Conservation (phyloP, 2,329 filamentous ascomycete species). For the Colletotrichum sp. region DNA sequence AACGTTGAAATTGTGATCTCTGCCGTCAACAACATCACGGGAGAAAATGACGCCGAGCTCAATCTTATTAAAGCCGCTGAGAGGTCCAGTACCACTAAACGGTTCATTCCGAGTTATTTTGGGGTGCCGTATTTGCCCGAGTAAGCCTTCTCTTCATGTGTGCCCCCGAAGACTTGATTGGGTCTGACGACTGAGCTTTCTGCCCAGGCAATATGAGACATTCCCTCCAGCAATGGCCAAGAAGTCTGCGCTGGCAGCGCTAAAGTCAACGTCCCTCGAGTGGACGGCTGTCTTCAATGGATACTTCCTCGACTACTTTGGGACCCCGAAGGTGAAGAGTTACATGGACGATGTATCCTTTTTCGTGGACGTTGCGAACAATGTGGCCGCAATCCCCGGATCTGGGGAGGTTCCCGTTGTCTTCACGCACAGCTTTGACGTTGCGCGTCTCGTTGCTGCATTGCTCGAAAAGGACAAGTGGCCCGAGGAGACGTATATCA, state of each 20-base stretch:
- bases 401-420: conserved; percentile 46
- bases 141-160: conserved; percentile 24
- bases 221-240: neutral
- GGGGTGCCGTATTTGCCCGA: conserved; percentile 35
- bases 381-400: conserved; percentile 53
- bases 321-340: conserved; percentile 38
- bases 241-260: conserved; percentile 6
- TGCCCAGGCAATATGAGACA: neutral
- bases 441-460: conserved; percentile 48
- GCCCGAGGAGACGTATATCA: conserved; percentile 38
- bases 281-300: conserved; percentile 42
- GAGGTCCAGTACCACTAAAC: conserved; percentile 35
- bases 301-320: conserved; percentile 51
- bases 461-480: conserved; percentile 45
- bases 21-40: conserved; percentile 32
- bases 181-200: rapidly evolving
- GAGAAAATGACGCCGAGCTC: conserved; percentile 30
- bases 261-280: conserved; percentile 37
- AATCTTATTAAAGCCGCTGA: conserved; percentile 49
- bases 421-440: conserved; percentile 54
- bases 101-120: conserved; percentile 50
- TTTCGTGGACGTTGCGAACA: conserved; percentile 46
- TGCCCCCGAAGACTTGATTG: neutral
- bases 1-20: conserved; percentile 50
- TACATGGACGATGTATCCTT: conserved; percentile 43